A percentile compares a stretch with the other conserved stretches of the same genome.
These are phyloP conservation scores for Cryphonectria naterciae DNA, from an alignment of 2,329 filamentous ascomycete genomes.

Conservation along the genomic window DNA sequence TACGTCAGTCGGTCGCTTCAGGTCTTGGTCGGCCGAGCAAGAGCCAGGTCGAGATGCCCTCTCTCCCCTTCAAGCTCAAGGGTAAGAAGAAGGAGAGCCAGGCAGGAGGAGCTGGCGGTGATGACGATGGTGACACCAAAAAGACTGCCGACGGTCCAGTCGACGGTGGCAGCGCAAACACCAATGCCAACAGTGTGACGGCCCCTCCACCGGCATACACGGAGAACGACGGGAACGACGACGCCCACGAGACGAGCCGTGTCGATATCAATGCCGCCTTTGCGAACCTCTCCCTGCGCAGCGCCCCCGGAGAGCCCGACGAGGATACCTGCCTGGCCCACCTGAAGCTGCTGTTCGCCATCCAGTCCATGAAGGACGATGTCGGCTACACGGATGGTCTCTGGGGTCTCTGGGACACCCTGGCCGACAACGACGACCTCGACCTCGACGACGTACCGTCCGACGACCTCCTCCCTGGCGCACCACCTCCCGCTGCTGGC, in stretches of 20 bases:
- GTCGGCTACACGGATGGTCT: slow-evolving; percentile 69
- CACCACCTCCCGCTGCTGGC: slow-evolving; percentile 19
- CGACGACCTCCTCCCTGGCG: slow-evolving; percentile 1
- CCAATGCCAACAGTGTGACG: neutral
- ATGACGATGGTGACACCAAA: neutral
- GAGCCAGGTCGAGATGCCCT: slow-evolving; percentile 5
- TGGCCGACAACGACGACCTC: slow-evolving; percentile 36
- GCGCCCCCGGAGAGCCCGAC: slow-evolving; percentile 42
- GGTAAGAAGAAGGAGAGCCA: slow-evolving; percentile 3
- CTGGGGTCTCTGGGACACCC: slow-evolving; percentile 63
- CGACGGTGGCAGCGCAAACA: too few relatives aligned
- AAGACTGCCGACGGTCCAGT: neutral
- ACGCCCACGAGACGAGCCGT: neutral
- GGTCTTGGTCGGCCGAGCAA: too few relatives aligned
- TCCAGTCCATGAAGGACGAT: slow-evolving; percentile 69
- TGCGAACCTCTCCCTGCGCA: slow-evolving; percentile 42
- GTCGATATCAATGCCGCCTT: slow-evolving; percentile 50
- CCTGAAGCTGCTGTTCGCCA: slow-evolving; percentile 71
- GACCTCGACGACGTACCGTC: neutral
- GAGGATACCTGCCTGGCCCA: slow-evolving; percentile 70
- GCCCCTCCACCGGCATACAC: slow-evolving; percentile 14
- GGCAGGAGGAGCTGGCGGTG: neutral
- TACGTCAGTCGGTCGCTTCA: neutral
- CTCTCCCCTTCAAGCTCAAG: slow-evolving; percentile 12
- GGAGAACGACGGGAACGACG: neutral